Evolutionary conservation across 306 rosid genomes (phyloP), one percentile per base, ranked within the genome.

Genomic region (Glycine tomentella): DNA sequence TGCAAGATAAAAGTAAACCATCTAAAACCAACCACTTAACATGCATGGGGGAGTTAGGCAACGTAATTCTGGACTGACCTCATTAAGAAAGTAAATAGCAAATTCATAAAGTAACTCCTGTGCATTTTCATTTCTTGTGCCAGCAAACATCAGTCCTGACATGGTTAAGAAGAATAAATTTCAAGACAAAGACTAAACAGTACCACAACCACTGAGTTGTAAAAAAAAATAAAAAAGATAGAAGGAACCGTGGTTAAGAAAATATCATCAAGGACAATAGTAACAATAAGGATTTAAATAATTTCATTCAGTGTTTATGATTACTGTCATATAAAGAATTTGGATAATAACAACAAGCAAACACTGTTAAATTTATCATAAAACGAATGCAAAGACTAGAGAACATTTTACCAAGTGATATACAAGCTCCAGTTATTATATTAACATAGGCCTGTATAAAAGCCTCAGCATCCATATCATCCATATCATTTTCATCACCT

Each of bases 381-480:
- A 78, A 83, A 78, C 61, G 62, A 65, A 17, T 10, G 5, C 50
- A 83, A 84, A 83, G 65, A 67, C 67, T 74, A 71, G 78, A 69
- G 51, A 49, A 62, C 72, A 80, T 16, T 86, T 87, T 88, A 95
- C 97, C 99, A 68, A 95, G 87, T 64, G 99, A 93, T 78, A 95
- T 90, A 81, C 99, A 93, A 80, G 97, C 97, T 83, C 99, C 97
- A 84, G 94, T 87, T 65, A 93, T 92, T 80, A 95, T 92, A 81
- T 95, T 93, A 82, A 95, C 95, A 89, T 91, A 95, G 31, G 97
- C 99, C 86, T 95, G 97, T 20, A 93, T 83, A 84, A 90, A 91
- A 68, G 97, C 90, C 88, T 95, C 99, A 31, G 91, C 86, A 69
- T 95, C 97, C 93, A 93, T n/a, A n/a, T n/a, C n/a, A n/a, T n/a